Percentiles rank a stretch among this genome's conserved stretches.
These are phyloP conservation scores for Aotearoamyces nothofagi DNA, from an alignment of 2,329 filamentous ascomycete species.

Conservation along the genomic window DNA sequence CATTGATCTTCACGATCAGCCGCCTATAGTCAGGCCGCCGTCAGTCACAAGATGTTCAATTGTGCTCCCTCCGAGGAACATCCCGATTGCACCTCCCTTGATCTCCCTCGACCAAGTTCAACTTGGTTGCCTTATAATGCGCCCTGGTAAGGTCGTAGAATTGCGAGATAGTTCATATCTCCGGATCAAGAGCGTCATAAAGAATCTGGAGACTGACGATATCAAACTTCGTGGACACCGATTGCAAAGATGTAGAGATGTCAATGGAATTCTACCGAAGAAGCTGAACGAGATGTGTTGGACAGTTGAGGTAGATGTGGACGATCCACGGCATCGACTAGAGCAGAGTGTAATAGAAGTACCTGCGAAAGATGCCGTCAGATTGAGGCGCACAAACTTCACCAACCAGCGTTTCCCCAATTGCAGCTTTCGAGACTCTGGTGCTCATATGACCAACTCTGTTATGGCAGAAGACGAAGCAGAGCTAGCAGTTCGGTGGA, in stretches of 20 bases:
- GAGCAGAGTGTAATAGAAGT: constrained; percentile 29
- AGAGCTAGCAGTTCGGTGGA: constrained; percentile 37
- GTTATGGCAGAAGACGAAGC: constrained; percentile 17
- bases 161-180: constrained; percentile 23
- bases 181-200: constrained; percentile 21
- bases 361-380: constrained; percentile 20
- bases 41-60: no score
- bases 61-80: neutral
- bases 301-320: constrained; percentile 21
- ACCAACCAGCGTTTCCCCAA: constrained; percentile 39
- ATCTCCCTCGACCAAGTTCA: neutral
- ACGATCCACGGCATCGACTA: constrained; percentile 19
- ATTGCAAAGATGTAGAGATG: constrained; percentile 18
- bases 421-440: constrained; percentile 15
- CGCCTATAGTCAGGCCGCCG: no score
- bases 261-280: constrained; percentile 21
- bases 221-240: constrained; percentile 23
- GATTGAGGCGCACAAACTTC: constrained; percentile 27
- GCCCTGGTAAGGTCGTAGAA: neutral
- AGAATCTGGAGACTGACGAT: constrained; percentile 9
- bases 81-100: neutral
- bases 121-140: neutral
- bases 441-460: constrained; percentile 10
- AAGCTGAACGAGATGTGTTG: constrained; percentile 27
- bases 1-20: no score